Evolutionary conservation across 768 basidiomycete species (phyloP).

Genomic region (Wakefieldia striispora): DNA sequence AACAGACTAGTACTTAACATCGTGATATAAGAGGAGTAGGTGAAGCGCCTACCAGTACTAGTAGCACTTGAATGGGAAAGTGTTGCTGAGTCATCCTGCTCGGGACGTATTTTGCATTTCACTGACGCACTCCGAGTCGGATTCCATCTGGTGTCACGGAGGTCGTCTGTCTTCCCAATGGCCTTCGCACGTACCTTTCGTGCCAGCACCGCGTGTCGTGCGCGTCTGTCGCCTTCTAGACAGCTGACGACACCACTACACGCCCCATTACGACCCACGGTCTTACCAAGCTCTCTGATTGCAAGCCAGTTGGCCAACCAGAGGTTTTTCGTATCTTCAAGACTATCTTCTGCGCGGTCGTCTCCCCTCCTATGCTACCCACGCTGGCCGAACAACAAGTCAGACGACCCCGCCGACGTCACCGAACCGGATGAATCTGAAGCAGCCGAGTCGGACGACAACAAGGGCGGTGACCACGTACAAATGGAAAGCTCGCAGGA

Average conservation of each 20-base stretch:
- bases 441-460: constrained; percentile 18
- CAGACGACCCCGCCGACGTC: constrained; percentile 22
- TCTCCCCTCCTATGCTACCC: constrained; percentile 34
- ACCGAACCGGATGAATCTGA: constrained; percentile 26
- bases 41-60: no score
- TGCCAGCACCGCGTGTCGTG: constrained; percentile 10
- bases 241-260: constrained; percentile 7
- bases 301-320: constrained; percentile 9
- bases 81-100: constrained; percentile 17
- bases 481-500: constrained; percentile 29
- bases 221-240: constrained; percentile 10
- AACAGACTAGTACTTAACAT: no score
- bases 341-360: constrained; percentile 22
- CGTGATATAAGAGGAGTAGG: no score
- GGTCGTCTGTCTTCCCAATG: constrained; percentile 22
- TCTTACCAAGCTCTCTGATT: constrained; percentile 3
- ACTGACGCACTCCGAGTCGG: neutral
- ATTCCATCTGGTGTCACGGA: constrained; percentile 10
- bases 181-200: constrained; percentile 20
- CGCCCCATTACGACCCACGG: constrained; percentile 8
- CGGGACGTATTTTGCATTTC: constrained; percentile 2
- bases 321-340: constrained; percentile 30
- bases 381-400: constrained; percentile 41
- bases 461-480: constrained; percentile 16
- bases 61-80: neutral